Evolutionary conservation across 805 yeast genomes (phyloP), one percentile per base, ranked within the genome.

Genomic region (Wilhelminamyces savonicus): DNA sequence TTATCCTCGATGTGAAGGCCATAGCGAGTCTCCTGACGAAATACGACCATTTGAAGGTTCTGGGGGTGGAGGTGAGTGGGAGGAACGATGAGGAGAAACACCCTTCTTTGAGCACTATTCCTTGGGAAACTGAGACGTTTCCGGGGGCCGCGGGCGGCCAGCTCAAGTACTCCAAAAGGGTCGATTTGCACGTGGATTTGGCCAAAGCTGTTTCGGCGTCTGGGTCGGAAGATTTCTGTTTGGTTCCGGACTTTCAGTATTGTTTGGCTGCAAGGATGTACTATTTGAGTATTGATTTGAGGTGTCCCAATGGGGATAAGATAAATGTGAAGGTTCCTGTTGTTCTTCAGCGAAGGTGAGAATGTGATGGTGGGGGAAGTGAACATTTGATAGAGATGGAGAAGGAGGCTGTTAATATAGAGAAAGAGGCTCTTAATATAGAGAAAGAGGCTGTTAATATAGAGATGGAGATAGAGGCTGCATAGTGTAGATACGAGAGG

Each of bases 191-290:
- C 4, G 37, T 61, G 12, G 62, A 62, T 31, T 35, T 58, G 5
- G 35, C 45, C 13, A 44, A 52, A 19, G 54, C 54, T 3, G 41
- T 30, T n/a, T 21, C 31, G 12, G 32, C 29, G 7, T 26, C 34
- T 11, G 38, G 40, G 13, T 45, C 43, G 6, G 41, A 44, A 15
- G 52, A 58, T 10, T 59, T 56, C 29, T 49, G 56, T 30, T 38
- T 62, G 19, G 50, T 60, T 12, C 69, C 69, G 3, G 62, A 56
- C 26, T 62, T 62, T 41, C 69, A 62, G 39, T 40, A 41, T 11
- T 62, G 69, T 33, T 43, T 46, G 24, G 20, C 56, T 27, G 54
- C 62, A 3, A 41, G 69, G 21, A 25, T 60, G 21, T 62, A 62
- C 35, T 59, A 58, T 35, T 32, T 59, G 17, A 47, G 48, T 21